Conservation (phyloP, 2,329 filamentous ascomycete genomes). For the Fulvia fulva region DNA sequence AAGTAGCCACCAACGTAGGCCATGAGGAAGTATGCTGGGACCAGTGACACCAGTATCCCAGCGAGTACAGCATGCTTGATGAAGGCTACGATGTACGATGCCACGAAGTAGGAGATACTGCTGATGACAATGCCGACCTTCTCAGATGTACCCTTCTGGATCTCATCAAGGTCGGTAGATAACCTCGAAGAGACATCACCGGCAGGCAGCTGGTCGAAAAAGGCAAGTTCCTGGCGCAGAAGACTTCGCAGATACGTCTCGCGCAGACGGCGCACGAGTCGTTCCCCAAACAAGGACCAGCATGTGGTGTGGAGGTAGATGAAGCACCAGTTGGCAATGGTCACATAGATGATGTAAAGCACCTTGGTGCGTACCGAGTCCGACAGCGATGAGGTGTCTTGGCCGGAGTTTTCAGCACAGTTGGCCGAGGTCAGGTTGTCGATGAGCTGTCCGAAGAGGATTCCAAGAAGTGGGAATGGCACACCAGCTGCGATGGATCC, state of each 20-base stretch:
- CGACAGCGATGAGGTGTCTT: constrained; percentile 36
- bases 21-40: constrained; percentile 61
- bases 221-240: constrained; percentile 59
- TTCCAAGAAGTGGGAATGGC: constrained; percentile 60
- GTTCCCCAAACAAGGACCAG: constrained; percentile 62
- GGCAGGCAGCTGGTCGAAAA: constrained; percentile 60
- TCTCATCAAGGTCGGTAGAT: constrained; percentile 61
- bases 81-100: constrained; percentile 65
- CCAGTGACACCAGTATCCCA: constrained; percentile 59
- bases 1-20: constrained; percentile 54
- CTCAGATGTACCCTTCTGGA: constrained; percentile 65
- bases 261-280: constrained; percentile 60
- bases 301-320: constrained; percentile 63
- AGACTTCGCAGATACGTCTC: constrained; percentile 57
- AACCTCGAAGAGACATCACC: constrained; percentile 62
- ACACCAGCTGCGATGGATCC: constrained; percentile 52
- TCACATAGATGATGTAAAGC: constrained; percentile 59
- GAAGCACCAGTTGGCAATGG: constrained; percentile 49
- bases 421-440: constrained; percentile 58
- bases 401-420: constrained; percentile 40
- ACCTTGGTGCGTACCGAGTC: constrained; percentile 54
- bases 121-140: constrained; percentile 65
- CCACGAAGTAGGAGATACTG: constrained; percentile 62
- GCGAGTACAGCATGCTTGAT: constrained; percentile 60
- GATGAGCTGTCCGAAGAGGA: constrained; percentile 61